A percentile compares a stretch with the other conserved stretches of the same genome.
Conservation (phyloP, 225 moss, liverwort and hornwort species). For the Antitrichia curtipendula region DNA sequence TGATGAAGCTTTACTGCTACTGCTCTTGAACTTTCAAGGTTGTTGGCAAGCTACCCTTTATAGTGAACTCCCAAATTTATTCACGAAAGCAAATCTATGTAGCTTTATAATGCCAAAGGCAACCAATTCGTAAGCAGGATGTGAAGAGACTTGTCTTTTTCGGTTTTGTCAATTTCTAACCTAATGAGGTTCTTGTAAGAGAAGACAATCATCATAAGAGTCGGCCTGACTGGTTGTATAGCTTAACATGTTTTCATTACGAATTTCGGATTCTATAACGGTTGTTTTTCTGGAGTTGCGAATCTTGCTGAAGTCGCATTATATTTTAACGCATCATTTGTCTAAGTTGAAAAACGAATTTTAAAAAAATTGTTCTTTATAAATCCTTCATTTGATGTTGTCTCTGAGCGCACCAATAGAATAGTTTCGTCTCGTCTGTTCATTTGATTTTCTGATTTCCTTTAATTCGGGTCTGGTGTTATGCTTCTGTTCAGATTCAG, state of each 20-base stretch:
- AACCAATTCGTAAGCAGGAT: not conserved
- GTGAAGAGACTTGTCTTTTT: not conserved
- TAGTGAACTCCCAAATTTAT: not conserved
- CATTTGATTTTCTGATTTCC: not conserved
- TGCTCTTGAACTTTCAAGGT: not conserved
- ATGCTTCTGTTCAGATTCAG: slow-evolving; percentile 21
- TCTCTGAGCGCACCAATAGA: not conserved
- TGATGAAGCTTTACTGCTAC: not conserved
- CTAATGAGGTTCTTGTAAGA: not conserved
- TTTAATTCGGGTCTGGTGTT: not conserved
- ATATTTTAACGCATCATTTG: not conserved
- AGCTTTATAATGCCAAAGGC: not conserved
- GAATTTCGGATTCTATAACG: not conserved
- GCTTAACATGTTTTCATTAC: not conserved
- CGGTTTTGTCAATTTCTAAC: not conserved
- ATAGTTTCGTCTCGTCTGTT: not conserved
- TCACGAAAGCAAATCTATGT: no score
- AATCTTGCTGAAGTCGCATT: not conserved
- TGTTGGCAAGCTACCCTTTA: not conserved
- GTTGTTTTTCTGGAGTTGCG: not conserved
- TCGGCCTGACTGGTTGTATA: not conserved
- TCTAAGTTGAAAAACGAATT: not conserved
- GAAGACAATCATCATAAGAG: not conserved
- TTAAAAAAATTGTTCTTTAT: not conserved
- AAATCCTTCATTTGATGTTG: not conserved